Evolutionary conservation across 1,139 yeast genomes (phyloP).

Genomic region (Candida sp.): DNA sequence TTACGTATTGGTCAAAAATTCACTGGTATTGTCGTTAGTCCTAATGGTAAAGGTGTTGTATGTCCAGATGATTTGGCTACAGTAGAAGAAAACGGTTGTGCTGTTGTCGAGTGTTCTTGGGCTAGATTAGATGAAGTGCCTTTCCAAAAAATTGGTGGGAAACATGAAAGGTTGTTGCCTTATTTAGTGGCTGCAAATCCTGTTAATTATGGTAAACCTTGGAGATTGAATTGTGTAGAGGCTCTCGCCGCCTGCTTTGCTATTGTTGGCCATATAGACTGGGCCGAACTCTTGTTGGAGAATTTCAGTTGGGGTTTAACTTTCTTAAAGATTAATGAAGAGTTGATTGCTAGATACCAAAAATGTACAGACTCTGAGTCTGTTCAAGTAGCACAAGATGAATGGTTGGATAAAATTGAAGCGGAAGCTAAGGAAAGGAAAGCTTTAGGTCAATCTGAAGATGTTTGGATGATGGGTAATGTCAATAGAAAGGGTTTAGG

Average conservation of each 20-base stretch:
- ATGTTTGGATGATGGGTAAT: conserved; percentile 79
- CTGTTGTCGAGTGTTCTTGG: conserved; percentile 99
- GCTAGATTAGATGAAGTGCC: conserved; percentile 97
- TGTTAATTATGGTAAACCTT: conserved; percentile 95
- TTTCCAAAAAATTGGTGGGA: conserved; percentile 87
- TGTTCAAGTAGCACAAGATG: conserved; percentile 68
- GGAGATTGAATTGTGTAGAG: conserved; percentile 95
- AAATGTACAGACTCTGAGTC: conserved; percentile 80
- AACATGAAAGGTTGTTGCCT: conserved; percentile 81
- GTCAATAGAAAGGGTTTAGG: conserved; percentile 45
- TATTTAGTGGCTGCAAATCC: conserved; percentile 96
- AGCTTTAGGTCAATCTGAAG: conserved; percentile 49
- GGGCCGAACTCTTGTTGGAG: conserved; percentile 76
- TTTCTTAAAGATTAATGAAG: conserved; percentile 79
- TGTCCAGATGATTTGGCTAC: conserved; percentile 83
- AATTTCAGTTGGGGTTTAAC: conserved; percentile 94
- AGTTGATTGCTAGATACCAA: conserved; percentile 70
- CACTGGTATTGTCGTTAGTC: conserved; percentile 87
- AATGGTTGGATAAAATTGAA: conserved; percentile 69
- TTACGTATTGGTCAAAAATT: conserved; percentile 89
- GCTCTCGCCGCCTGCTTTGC: conserved; percentile 98
- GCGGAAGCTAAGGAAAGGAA: conserved; percentile 66
- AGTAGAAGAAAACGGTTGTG: conserved; percentile 82
- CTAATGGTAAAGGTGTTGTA: conserved; percentile 87
- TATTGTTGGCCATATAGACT: conserved; percentile 85